Base-by-base conservation (phyloP, 345 rosid species). In the Xanthoceras sorbifolium region DNA sequence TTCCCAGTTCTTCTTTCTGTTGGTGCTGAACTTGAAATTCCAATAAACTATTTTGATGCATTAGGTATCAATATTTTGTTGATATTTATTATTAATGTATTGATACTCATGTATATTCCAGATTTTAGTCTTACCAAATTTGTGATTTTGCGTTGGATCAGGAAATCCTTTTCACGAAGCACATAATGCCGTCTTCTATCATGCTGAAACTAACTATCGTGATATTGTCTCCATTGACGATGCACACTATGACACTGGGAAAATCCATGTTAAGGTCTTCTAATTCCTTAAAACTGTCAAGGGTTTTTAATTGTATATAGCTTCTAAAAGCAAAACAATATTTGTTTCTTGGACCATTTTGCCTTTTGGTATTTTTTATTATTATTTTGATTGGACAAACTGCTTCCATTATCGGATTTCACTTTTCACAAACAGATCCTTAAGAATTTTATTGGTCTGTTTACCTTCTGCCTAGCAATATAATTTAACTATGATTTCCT, bases 151-250 rank as follows among this genome's bases (percentile, higher is more conserved):
- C 64, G 26, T 79, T 77, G 76, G 22, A 70, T 70, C 87, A 94
- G 98, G 98, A 77, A 84, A 86, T 76, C 88, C 86, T 73, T 95
- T 95, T 77, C 86, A 84, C 75, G 99, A 95, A 87, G 94, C 91
- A 46, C 84, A 84, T 77, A 82, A 89, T 80, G 92, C 71, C 55
- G 52, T 87, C 81, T 70, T 83, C 64, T 81, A 85, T 83, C 68
- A 80, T 82, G 89, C 77, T 3, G 94, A 89, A 84, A 89, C 97
- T 69, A 91, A 93, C 85, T 86, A 87, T 81, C 93, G 81, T 9
- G 88, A 95, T 83, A 83, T 93, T 76, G 85, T 90, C 75, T 87
- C 85, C 54, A 71, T 93, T 67, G 85, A 80, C 66, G 64, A 72
- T 73, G 80, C 84, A 25, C 69, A 42, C 73, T 79, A 80, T 78